Base-by-base conservation (phyloP, 495 filamentous ascomycete species). In the Umbilicaria muhlenbergii region DNA sequence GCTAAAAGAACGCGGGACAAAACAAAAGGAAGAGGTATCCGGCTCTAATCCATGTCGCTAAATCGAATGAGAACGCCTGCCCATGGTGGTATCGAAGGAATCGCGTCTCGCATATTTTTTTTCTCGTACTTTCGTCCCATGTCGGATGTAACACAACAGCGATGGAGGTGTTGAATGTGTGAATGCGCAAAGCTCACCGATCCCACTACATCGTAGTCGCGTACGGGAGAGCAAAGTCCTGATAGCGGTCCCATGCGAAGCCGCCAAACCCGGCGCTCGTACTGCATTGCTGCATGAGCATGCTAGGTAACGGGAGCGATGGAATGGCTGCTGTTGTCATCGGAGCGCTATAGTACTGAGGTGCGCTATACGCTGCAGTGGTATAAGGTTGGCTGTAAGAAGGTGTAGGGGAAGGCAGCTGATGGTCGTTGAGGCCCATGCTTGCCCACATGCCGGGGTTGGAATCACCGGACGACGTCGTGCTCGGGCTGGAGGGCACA, bases 271-370 rank as follows among this genome's bases (percentile, higher is more conserved):
- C 75, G 32, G 67, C 66, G 44, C 61, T 69, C 42, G 73, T 66
- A 55, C 85, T 81, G 66, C 91, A 98, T 60, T 86, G 73, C 52
- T 77, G 74, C 46, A 83, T 73, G 39, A 96, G 71, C 75, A 86
- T 81, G 65, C 91, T 96, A 15, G 91, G 89, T 31, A 98, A 70
- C 38, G 88, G 85, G 17, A 94, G 77, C 12, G 75, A 64, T 31
- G 86, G 77, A 49, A 93, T 60, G 18, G 67, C 58, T 14, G 72
- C 68, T 34, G 59, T 51, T 15, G 70, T 78, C 44, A 80, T 74
- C 34, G 84, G 72, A 48, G 75, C 71, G 57, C 71, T 75, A 54
- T 79, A 80, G 62, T 72, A 80, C 52, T 83, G 63, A 57, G 75
- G 45, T 69, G 77, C 67, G 55, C 67, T 75, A 66, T 78, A 84